Percentiles rank a stretch among this genome's conserved stretches.
Evolutionary conservation across 805 yeast species (phyloP).

Genomic region (Torulaspora quercuum): DNA sequence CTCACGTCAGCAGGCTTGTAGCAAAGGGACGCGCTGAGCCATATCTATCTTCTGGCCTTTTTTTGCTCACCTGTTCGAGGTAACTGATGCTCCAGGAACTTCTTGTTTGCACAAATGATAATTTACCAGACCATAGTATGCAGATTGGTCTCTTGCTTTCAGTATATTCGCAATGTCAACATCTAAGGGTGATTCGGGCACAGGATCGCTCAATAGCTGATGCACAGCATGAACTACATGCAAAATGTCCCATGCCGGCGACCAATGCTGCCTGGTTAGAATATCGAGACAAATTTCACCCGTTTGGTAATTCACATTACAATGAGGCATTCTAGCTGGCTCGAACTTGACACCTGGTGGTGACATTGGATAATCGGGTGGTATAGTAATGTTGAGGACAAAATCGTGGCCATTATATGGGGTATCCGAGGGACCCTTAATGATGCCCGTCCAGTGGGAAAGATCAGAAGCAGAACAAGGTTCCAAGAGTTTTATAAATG

Average conservation of each 20-base stretch:
- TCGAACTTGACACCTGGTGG: slow-evolving; percentile 57
- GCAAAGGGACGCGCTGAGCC: too few relatives aligned
- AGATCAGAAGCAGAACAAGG: slow-evolving; percentile 47
- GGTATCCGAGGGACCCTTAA: slow-evolving; percentile 52
- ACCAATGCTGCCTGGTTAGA: slow-evolving; percentile 53
- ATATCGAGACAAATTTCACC: slow-evolving; percentile 75
- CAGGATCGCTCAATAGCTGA: slow-evolving; percentile 58
- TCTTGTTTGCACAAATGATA: slow-evolving; percentile 33
- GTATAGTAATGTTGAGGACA: slow-evolving; percentile 46
- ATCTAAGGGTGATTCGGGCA: slow-evolving; percentile 68
- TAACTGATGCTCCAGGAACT: neutral
- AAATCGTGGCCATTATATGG: slow-evolving; percentile 54
- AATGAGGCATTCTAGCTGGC: slow-evolving; percentile 42
- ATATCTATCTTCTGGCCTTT: too few relatives aligned
- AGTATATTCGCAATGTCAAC: slow-evolving; percentile 63
- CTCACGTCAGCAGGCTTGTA: too few relatives aligned
- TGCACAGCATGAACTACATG: slow-evolving; percentile 55
- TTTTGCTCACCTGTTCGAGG: too few relatives aligned
- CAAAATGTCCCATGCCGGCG: slow-evolving; percentile 69
- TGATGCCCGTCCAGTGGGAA: slow-evolving; percentile 49
- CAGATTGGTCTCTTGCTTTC: slow-evolving; percentile 46
- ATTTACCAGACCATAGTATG: slow-evolving; percentile 42
- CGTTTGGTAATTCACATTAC: slow-evolving; percentile 47
- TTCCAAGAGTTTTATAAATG: slow-evolving; percentile 38
- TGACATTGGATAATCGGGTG: slow-evolving; percentile 49